Conservation (phyloP, 176 grass and related monocot species). For the Oropetium thomaeum region DNA sequence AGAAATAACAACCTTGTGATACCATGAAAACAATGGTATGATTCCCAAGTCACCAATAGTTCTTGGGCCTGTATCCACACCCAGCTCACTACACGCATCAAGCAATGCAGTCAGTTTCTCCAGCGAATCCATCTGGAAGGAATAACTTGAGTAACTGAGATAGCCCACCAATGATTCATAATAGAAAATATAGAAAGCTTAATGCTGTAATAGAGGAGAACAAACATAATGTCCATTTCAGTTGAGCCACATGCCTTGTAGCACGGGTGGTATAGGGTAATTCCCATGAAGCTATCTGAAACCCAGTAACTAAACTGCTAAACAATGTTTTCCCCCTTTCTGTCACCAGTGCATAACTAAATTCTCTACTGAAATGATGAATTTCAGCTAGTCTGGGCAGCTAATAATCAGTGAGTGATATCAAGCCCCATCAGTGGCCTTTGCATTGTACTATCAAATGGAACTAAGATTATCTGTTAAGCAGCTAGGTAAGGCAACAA, state of each 20-base stretch:
- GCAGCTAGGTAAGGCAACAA: not conserved
- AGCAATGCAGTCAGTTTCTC: conserved; percentile 97
- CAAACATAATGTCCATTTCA: conserved; percentile 1
- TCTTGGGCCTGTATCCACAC: conserved; percentile 82
- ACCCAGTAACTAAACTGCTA: not conserved
- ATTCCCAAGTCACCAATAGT: conserved; percentile 77
- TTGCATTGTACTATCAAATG: not conserved
- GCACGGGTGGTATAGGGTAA: not conserved
- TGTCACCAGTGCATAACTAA: not conserved
- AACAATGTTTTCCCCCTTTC: not conserved
- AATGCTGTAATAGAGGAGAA: conserved; percentile 16
- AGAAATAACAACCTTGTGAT: conserved; percentile 73
- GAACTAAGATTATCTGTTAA: conserved; percentile 12
- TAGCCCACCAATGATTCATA: conserved; percentile 31
- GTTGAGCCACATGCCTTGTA: not conserved
- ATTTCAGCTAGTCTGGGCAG: not conserved
- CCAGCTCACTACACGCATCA: conserved; percentile 89
- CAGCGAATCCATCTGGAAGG: conserved; percentile 87
- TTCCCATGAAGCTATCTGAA: conserved; percentile 1
- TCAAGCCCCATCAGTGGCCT: not conserved
- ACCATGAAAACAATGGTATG: conserved; percentile 96
- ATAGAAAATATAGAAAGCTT: conserved; percentile 6
- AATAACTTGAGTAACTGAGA: conserved; percentile 47
- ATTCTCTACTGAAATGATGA: conserved; percentile 19
- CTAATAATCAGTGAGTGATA: not conserved